A percentile compares a stretch with the other conserved stretches of the same genome.
phyloP scores from a whole-genome alignment of 495 filamentous ascomycete genomes.

The Xylaria acuta region DNA sequence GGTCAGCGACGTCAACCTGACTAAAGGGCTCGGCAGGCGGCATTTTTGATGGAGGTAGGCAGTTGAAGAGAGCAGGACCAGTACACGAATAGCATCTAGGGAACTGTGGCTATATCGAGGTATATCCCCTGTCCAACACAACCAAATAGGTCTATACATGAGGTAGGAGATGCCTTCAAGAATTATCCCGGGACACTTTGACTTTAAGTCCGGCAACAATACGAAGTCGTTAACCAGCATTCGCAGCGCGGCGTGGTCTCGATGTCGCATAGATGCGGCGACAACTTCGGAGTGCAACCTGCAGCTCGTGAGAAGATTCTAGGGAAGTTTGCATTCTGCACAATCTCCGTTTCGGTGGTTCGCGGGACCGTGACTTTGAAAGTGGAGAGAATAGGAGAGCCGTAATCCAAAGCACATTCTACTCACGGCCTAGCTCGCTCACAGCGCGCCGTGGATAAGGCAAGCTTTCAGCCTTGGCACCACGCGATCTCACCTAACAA shows the following conservation, averaged over 20 bases:
- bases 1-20: neutral
- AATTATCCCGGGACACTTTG: neutral
- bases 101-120: neutral
- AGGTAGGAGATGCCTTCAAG: neutral
- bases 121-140: neutral
- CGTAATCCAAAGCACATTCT: constrained; percentile 38
- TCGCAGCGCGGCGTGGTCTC: neutral
- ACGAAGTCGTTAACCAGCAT: neutral
- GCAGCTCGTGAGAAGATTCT: constrained; percentile 6
- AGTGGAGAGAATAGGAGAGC: constrained; percentile 12
- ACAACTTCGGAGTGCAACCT: neutral
- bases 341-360: constrained; percentile 14
- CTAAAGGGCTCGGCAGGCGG: constrained; percentile 2
- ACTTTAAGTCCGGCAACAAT: neutral
- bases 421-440: constrained; percentile 37
- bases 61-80: neutral
- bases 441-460: constrained; percentile 11
- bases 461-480: constrained; percentile 20
- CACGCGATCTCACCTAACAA: constrained; percentile 14
- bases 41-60: neutral
- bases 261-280: neutral
- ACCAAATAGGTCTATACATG: neutral
- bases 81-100: neutral
- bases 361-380: constrained; percentile 3
- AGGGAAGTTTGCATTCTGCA: neutral